Evolutionary conservation across 805 yeast genomes (phyloP).

Genomic region (Candida nemodendra): DNA sequence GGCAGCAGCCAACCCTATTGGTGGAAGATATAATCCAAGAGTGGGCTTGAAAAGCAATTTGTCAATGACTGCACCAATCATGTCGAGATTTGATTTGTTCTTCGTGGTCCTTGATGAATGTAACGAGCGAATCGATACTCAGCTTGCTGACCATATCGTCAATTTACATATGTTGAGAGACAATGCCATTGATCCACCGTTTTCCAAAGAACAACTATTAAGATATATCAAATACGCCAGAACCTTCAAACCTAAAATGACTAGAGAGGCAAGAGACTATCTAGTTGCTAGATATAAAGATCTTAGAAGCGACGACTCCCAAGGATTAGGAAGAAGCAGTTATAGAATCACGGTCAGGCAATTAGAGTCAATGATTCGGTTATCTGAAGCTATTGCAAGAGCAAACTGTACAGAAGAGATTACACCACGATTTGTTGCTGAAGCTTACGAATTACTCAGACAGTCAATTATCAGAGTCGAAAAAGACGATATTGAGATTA

Average conservation of each 20-base stretch:
- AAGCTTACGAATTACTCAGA: slow-evolving; percentile 85
- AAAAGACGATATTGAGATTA: slow-evolving; percentile 86
- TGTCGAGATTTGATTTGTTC: slow-evolving; percentile 96
- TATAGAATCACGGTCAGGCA: slow-evolving; percentile 97
- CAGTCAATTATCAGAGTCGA: slow-evolving; percentile 93
- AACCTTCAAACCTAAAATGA: slow-evolving; percentile 88
- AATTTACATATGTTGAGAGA: slow-evolving; percentile 89
- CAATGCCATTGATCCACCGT: slow-evolving; percentile 87
- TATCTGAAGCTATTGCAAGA: slow-evolving; percentile 94
- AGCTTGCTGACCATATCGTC: slow-evolving; percentile 89
- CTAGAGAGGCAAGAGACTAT: slow-evolving; percentile 73
- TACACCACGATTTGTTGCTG: slow-evolving; percentile 82
- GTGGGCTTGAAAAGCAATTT: slow-evolving; percentile 80
- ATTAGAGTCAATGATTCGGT: slow-evolving; percentile 87
- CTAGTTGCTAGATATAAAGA: slow-evolving; percentile 81
- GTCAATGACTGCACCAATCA: slow-evolving; percentile 96
- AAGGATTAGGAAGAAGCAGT: slow-evolving; percentile 79
- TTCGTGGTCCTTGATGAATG: slow-evolving; percentile 94
- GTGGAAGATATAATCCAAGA: slow-evolving; percentile 93
- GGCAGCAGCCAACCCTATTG: slow-evolving; percentile 98
- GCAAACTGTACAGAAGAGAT: slow-evolving; percentile 93
- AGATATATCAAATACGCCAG: slow-evolving; percentile 89
- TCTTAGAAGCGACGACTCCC: slow-evolving; percentile 85
- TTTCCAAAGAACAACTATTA: slow-evolving; percentile 79
- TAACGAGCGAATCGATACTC: slow-evolving; percentile 85